Conservation (phyloP, 495 filamentous ascomycete species). For the Penicillium dipodomyicola region DNA sequence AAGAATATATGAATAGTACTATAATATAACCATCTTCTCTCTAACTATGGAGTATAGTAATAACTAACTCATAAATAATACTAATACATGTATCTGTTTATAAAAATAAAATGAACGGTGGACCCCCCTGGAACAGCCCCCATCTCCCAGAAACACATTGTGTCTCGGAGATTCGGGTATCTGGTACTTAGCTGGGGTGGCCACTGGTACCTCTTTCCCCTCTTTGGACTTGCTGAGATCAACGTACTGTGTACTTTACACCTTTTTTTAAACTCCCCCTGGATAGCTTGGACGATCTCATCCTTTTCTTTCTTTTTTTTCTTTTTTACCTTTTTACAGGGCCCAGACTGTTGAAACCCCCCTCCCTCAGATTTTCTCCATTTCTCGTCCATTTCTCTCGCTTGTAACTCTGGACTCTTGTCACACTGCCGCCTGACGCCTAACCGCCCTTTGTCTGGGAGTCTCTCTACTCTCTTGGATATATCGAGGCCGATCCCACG, state of each 20-base stretch:
- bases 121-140: conserved; percentile 9
- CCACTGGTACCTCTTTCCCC: background rate
- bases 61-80: no score
- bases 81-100: no score
- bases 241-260: conserved; percentile 2
- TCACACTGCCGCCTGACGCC: conserved; percentile 38
- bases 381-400: conserved; percentile 29
- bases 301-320: conserved; percentile 5
- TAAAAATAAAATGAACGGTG: conserved; percentile 13
- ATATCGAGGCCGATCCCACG: conserved; percentile 8
- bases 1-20: no score
- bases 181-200: conserved; percentile 12
- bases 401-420: conserved; percentile 32
- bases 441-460: conserved; percentile 1
- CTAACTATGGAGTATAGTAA: no score
- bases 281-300: conserved; percentile 11
- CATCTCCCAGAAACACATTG: conserved; percentile 31
- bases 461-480: conserved; percentile 1
- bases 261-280: background rate
- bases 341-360: conserved; percentile 12
- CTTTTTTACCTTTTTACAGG: conserved; percentile 3
- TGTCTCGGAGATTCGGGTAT: conserved; percentile 31
- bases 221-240: background rate
- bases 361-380: background rate
- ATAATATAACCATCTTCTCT: no score